Evolutionary conservation across 192 early-diverging fungal genomes (phyloP), one percentile per base, ranked within the genome.

Genomic region (Dimargaris cristalligena): DNA sequence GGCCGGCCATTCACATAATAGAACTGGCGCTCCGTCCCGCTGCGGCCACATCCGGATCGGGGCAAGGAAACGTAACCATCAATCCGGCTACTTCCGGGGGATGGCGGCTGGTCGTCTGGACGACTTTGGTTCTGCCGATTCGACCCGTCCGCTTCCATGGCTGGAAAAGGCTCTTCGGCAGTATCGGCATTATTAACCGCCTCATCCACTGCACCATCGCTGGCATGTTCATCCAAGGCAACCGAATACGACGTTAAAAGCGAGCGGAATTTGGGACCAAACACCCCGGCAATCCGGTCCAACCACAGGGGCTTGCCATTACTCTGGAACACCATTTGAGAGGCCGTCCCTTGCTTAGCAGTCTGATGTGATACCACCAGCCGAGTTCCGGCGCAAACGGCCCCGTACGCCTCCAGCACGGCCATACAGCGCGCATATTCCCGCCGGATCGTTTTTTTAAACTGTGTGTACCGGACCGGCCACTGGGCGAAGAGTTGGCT

Each of bases 1-100:
- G 96, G 94, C 22, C 93, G 81, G 10, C 84, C 84, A 67, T 97
- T 97, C 57, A 99, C 78, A 61, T 74, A 97, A 32, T 86, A 68
- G 60, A 82, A 97, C 74, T 94, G 92, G 41, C 88, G 77, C 62
- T 97, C 96, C 1, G 70, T 35, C 16, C 68, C 83, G 30, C 79
- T 84, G 9, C 93, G 67, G 0, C 91, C 91, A 44, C 74, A 73
- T 0, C 78, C 80, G 3, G 78, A 76, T 28, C 65, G 62, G 0
- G 89, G 84, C 29, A 81, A 80, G 0, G 83, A 83, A 0, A 86
- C 74, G 44, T 73, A 66, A 1, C 80, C 85, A 60, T 29, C 52
- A 28, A 49, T 4, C n/a, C 38, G 38, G 38, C 8, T 16, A 44
- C 74, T 71, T 0, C 78, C 80, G 3, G 78, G 77, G 25, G 65